These are phyloP conservation scores for Polyporus arcularius DNA, from an alignment of 768 basidiomycete species.

Conservation along the genomic window DNA sequence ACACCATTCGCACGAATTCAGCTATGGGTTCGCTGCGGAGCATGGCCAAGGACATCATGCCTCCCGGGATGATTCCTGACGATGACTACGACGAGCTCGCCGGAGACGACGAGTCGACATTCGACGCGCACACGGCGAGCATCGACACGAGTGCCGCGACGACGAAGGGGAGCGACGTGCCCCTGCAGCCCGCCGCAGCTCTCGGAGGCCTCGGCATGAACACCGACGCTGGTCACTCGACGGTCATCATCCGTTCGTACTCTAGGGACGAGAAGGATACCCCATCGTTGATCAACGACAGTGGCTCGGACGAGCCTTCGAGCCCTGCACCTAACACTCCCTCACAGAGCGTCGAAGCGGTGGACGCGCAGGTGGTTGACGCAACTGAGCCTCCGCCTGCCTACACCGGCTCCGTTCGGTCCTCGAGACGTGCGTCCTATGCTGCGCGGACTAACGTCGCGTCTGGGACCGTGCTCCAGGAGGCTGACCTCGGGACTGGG, in stretches of 20 bases:
- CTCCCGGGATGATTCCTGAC: constrained; percentile 51
- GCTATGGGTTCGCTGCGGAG: constrained; percentile 79
- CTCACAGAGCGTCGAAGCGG: constrained; percentile 26
- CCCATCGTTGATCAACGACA: constrained; percentile 40
- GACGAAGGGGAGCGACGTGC: constrained; percentile 56
- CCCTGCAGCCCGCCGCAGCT: constrained; percentile 22
- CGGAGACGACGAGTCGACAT: constrained; percentile 40
- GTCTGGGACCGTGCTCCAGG: constrained; percentile 75
- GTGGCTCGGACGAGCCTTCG: constrained; percentile 44
- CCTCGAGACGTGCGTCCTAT: constrained; percentile 73
- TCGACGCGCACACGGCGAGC: constrained; percentile 40
- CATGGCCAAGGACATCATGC: constrained; percentile 68
- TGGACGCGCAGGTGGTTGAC: constrained; percentile 20
- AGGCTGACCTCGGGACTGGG: constrained; percentile 85
- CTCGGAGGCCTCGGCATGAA: constrained; percentile 37
- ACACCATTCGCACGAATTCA: constrained; percentile 71
- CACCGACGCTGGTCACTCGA: constrained; percentile 63
- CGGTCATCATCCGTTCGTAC: constrained; percentile 61
- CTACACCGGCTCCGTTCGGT: constrained; percentile 66
- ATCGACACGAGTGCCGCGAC: constrained; percentile 65
- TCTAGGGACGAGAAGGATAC: constrained; percentile 43
- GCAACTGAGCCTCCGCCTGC: constrained; percentile 68
- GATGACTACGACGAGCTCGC: constrained; percentile 38
- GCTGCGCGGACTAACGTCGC: constrained; percentile 65
- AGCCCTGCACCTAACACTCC: constrained; percentile 41